These are phyloP conservation scores for Ricinus communis DNA, from an alignment of 345 rosid species.

Conservation along the genomic window DNA sequence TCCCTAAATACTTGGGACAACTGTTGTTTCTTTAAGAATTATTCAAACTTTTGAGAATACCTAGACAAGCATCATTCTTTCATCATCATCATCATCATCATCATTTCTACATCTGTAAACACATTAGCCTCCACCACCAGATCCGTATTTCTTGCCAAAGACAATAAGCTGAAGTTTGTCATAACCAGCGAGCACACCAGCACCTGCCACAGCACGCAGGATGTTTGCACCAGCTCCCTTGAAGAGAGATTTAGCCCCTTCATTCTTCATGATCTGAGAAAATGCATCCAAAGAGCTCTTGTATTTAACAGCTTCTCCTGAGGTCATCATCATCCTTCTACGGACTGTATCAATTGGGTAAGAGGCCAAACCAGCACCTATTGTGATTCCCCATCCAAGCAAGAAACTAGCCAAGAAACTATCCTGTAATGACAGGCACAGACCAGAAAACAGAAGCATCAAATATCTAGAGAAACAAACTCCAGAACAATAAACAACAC, in stretches of 20 bases:
- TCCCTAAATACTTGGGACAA: constrained; percentile 16
- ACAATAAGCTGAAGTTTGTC: constrained; percentile 36
- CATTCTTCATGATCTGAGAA: constrained; percentile 28
- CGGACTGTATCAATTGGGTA: constrained; percentile 32
- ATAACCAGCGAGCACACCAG: constrained; percentile 39
- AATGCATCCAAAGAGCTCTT: constrained; percentile 33
- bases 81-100: constrained; percentile 19
- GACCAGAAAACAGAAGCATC: not conserved
- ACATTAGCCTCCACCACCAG: constrained; percentile 22
- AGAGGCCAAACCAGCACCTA: constrained; percentile 23
- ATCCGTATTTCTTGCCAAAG: constrained; percentile 33
- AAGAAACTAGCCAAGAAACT: constrained; percentile 22
- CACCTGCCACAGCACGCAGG: constrained; percentile 37
- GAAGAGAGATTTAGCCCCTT: constrained; percentile 29
- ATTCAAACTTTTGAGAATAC: constrained; percentile 23
- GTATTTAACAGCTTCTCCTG: constrained; percentile 37
- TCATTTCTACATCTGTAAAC: not conserved
- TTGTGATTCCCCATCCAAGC: constrained; percentile 23
- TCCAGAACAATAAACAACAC: not conserved
- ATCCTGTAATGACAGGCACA: constrained; percentile 26
- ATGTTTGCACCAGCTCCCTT: constrained; percentile 39
- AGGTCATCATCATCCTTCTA: constrained; percentile 42
- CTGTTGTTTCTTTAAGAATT: constrained; percentile 21
- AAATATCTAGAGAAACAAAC: not conserved
- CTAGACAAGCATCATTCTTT: constrained; percentile 15